Conservation (phyloP, 768 basidiomycete genomes). For the Tricholoma bakamatsutake region DNA sequence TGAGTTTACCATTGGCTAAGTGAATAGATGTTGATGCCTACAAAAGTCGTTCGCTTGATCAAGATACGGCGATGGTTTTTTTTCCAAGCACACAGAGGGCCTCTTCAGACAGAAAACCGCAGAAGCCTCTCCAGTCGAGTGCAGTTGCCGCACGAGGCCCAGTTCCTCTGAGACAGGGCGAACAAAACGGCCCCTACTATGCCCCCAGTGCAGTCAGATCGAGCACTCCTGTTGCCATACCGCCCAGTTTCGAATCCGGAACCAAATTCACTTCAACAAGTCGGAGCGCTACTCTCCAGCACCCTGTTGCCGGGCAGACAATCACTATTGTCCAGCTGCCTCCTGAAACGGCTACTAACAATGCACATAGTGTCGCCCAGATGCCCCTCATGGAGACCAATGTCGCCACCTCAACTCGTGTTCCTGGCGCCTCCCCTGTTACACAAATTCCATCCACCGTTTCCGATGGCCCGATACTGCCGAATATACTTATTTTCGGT, state of each 20-base stretch:
- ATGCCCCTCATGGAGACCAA: neutral
- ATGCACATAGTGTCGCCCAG: neutral
- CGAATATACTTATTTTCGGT: slow-evolving; percentile 32
- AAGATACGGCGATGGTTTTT: neutral
- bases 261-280: neutral
- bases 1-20: neutral
- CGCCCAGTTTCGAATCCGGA: neutral
- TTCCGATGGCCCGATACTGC: neutral
- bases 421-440: neutral
- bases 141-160: neutral
- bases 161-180: neutral
- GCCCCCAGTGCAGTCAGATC: neutral
- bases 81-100: neutral
- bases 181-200: neutral
- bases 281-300: neutral
- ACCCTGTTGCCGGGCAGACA: neutral
- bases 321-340: neutral
- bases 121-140: neutral
- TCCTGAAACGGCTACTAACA: neutral
- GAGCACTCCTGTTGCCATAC: no score
- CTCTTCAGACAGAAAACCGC: neutral
- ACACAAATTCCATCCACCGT: neutral
- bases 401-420: neutral
- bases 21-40: neutral
- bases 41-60: neutral